Evolutionary conservation across 352 stramenopile species (phyloP), one percentile per base, ranked within the genome.

Genomic region (Phytopythium boreale): DNA sequence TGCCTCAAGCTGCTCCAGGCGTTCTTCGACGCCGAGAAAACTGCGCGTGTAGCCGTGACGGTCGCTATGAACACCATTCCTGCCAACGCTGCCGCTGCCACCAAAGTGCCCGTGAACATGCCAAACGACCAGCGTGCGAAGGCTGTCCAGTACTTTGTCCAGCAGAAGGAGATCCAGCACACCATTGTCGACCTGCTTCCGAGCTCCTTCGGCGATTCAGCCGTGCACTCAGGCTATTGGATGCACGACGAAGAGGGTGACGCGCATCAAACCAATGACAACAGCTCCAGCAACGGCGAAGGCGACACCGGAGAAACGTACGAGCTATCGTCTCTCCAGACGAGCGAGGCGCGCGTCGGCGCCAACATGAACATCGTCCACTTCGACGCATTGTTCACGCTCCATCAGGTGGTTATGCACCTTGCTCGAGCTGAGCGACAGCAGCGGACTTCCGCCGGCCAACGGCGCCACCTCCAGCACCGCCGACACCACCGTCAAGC

Each of bases 321-420:
- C 19, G 67, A 63, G 31, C 56, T 75, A 34, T 75, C 69, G 15
- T 77, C 72, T 26, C 64, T 75, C 29, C 65, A 81, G 43, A 71
- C 81, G 14, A 87, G 87, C 43, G 84, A 92, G 26, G 80, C 79
- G 27, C 71, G 75, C n/a, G 69, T 90, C 1, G 78, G 88, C 41
- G 88, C 79, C 31, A 72, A 90, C 24, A 89, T 92, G 70, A 89
- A 76, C 46, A 77, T 86, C 19, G 70, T 90, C 9, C 82, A 77
- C 46, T 89, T 89, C 56, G 84, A 92, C 56, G 75, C 80, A 44
- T 68, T 90, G 26, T 75, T 88, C 43, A 88, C 80, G 20, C 63
- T 89, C 20, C 76, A 92, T 53, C 75, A 88, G 51, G 72, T 89
- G 34, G 46, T 87, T n/a, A 68, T 88, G 34, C 81, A 81, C 31